Conservation (phyloP, 1,139 yeast genomes). For the Entelexis paramagnoliae region DNA sequence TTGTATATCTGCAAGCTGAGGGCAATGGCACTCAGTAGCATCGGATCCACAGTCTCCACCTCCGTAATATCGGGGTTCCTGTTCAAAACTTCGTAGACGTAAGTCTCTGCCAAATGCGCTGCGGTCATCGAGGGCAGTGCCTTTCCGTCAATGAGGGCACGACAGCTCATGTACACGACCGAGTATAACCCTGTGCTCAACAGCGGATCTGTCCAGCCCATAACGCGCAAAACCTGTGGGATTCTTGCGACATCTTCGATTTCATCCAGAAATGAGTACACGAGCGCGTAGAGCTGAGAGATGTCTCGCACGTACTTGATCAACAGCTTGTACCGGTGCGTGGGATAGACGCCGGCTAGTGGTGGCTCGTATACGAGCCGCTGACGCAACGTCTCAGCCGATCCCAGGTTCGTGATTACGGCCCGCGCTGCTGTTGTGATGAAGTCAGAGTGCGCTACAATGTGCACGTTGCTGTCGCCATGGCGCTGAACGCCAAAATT, state of each 20-base stretch:
- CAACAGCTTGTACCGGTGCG: constrained; percentile 21
- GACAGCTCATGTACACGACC: constrained; percentile 19
- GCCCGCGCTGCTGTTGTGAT: constrained; percentile 19
- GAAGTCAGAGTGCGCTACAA: constrained; percentile 16
- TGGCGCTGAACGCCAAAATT: constrained; percentile 22
- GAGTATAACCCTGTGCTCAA: constrained; percentile 19
- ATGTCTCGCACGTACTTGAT: constrained; percentile 17
- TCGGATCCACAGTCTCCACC: neutral
- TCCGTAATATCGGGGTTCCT: neutral
- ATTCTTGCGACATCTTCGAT: constrained; percentile 18
- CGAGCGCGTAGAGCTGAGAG: constrained; percentile 17
- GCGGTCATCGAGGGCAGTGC: constrained; percentile 23
- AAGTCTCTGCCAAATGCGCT: constrained; percentile 17
- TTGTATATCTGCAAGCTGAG: constrained; percentile 18
- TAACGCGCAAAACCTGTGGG: constrained; percentile 12
- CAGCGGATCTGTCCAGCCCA: constrained; percentile 22
- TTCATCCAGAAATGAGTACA: constrained; percentile 18
- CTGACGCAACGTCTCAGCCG: constrained; percentile 19
- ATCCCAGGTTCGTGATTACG: constrained; percentile 17
- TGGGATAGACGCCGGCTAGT: constrained; percentile 22
- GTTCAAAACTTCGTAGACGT: constrained; percentile 8
- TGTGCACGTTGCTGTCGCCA: constrained; percentile 14
- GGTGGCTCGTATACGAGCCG: constrained; percentile 24
- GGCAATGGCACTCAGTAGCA: constrained; percentile 13
- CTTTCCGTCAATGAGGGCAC: constrained; percentile 17